Conservation (phyloP, 2,329 filamentous ascomycete genomes). For the Fusarium beomiforme region DNA sequence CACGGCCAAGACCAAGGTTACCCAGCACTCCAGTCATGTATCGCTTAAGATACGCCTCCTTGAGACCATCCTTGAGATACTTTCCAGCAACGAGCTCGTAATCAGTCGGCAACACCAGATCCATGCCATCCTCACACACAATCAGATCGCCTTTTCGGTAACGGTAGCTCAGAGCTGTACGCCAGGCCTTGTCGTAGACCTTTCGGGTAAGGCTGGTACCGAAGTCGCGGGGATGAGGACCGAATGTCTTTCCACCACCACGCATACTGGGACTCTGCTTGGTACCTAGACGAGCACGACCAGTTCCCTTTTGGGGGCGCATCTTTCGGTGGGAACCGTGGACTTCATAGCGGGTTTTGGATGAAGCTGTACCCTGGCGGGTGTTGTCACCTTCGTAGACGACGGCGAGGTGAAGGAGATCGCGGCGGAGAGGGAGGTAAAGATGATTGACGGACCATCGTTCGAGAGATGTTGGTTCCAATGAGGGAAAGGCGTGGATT, state of each 20-base stretch:
- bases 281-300: conserved; percentile 80
- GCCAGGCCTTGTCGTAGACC: conserved; percentile 95
- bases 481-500: conserved; percentile 87
- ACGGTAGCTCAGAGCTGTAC: conserved; percentile 91
- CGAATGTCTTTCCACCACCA: conserved; percentile 89
- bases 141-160: conserved; percentile 88
- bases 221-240: conserved; percentile 94
- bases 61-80: conserved; percentile 59
- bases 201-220: conserved; percentile 84
- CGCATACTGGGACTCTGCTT: conserved; percentile 83
- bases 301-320: conserved; percentile 86
- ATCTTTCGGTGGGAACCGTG: conserved; percentile 86
- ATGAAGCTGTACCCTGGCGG: conserved; percentile 85
- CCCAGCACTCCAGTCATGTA: conserved; percentile 76
- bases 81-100: conserved; percentile 56
- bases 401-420: conserved; percentile 92
- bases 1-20: conserved; percentile 74
- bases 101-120: conserved; percentile 67
- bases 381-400: conserved; percentile 91
- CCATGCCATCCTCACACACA: conserved; percentile 81
- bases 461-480: conserved; percentile 84
- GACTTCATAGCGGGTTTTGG: conserved; percentile 85
- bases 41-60: conserved; percentile 66
- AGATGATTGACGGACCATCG: conserved; percentile 85
- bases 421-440: conserved; percentile 84